These are phyloP conservation scores for Ustilaginoidea virens DNA, from an alignment of 2,329 filamentous ascomycete genomes.

Conservation along the genomic window DNA sequence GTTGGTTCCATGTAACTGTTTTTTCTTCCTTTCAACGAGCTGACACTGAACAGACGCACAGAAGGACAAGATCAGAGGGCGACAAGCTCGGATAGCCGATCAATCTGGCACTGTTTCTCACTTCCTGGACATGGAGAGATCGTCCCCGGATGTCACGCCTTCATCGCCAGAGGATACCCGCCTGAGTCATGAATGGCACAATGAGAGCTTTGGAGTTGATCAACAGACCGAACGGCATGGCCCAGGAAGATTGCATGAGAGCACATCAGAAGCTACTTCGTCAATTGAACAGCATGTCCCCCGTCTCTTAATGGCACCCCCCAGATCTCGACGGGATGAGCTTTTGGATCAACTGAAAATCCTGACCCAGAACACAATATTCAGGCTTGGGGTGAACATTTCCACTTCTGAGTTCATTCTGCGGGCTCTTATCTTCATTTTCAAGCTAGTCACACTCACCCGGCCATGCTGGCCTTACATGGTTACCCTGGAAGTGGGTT, in stretches of 20 bases:
- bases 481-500: conserved; percentile 46
- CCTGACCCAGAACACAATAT: conserved; percentile 16
- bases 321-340: conserved; percentile 19
- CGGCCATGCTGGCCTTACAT: conserved; percentile 59
- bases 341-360: conserved; percentile 19
- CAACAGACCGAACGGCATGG: neutral
- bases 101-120: too few species aligned
- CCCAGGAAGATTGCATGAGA: neutral
- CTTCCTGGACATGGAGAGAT: too few species aligned
- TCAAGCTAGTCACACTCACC: conserved; percentile 51
- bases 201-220: too few species aligned
- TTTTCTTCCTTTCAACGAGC: neutral
- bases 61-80: too few species aligned
- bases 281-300: conserved; percentile 2
- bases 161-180: too few species aligned
- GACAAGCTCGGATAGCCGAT: too few species aligned
- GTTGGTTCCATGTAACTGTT: neutral
- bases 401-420: conserved; percentile 17
- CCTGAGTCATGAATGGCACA: too few species aligned
- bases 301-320: conserved; percentile 33
- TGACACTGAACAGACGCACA: conserved; percentile 7
- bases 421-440: conserved; percentile 47
- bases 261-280: neutral
- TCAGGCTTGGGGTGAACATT: conserved; percentile 13
- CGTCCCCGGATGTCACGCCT: too few species aligned